Base-by-base conservation (phyloP, 352 stramenopile genomes). In the Pilasporangium apinafurcum region DNA sequence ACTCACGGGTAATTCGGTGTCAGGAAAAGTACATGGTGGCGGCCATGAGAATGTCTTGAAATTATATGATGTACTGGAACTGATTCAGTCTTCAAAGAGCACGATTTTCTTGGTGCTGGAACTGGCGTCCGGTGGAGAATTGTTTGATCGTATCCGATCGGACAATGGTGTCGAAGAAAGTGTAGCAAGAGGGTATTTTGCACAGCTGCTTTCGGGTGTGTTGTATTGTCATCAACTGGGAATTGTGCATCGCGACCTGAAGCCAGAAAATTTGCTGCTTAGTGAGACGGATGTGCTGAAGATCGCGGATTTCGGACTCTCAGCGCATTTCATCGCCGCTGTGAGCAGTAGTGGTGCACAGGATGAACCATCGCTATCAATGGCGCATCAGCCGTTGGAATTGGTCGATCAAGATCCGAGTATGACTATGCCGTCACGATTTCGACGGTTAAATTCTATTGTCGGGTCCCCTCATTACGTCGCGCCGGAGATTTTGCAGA, bases 401-500 rank as follows among this genome's bases (percentile, higher is more conserved):
- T n/a, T n/a, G n/a, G 56, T 56, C 18, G 56, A 72, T 14, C 51
- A 76, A 18, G 59, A 68, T 31, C 29, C 40, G 13, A 51, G 48
- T 21, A 37, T 50, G 41, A 43, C 49, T 29, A 61, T 30, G 16
- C 45, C 25, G 5, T 32, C 42, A 32, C 72, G 71, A 14, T 82
- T 96, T n/a, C 66, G 83, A 26, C 65, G 93, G 10, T 83, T 98
- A 50, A 98, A 95, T 28, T 98, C 92, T 14, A 89, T 98, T 22
- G 95, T 98, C 13, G 95, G 95, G 2, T 98, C 93, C 10, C 95
- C 95, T 8, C 94, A 98, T 44, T 98, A 98, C 52, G 92, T 98
- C 10, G 95, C 95, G 1, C 95, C 95, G 1, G 95, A 98, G 59
- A 93, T 98, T 14, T 78, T 98, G 37, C 73, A 91, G 54, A 91